Base-by-base conservation (phyloP, 2,329 filamentous ascomycete genomes). In the Alternaria angustiovoidea region DNA sequence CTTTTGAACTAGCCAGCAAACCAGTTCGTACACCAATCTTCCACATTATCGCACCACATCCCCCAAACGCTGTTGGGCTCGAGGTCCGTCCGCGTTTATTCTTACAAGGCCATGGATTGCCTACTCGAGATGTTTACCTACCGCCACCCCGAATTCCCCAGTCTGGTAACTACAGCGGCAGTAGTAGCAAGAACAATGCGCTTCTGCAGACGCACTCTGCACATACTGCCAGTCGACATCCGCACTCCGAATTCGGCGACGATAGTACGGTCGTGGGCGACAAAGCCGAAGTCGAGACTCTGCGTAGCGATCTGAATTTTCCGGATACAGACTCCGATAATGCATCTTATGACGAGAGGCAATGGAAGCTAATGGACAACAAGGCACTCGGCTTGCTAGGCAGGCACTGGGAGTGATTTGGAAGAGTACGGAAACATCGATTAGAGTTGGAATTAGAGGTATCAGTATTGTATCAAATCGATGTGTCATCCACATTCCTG, bases 361-460 rank as follows among this genome's bases (percentile, higher is more conserved):
- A 5, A 9, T 46, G 32, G 42, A 44, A 28, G 7, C 22, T 14
- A 7, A 28, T 43, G 24, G 51, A 32, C 6, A 30, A 28, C 22
- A 41, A 26, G 36, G 39, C 12, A 9, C 9, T 53, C 7, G 26
- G 38, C 5, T 34, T 53, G 36, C 20, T 53, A 12, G 51, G 51
- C 2, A 43, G 51, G 51, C 36, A 42, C 28, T 53, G 51, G 38
- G 51, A 53, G 32, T 49, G 32, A 49, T 34, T n/a, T 7, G 18
- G 22, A 14, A 6, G 20, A 2, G 20, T 20, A 16, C 22, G 5
- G 36, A 2, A 1, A 18, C 32, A n/a, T 22, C 5, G 20, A 7
- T 26, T 24, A 8, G 12, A 7, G 20, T 49, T 4, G 7, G 14
- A 18, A 7, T 11, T 1, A 8, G 20, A 24, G 5, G 18, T 22